A percentile compares a stretch with the other conserved stretches of the same genome.
Evolutionary conservation across 306 rosid species (phyloP).

Genomic region (Hippophae tibetana): DNA sequence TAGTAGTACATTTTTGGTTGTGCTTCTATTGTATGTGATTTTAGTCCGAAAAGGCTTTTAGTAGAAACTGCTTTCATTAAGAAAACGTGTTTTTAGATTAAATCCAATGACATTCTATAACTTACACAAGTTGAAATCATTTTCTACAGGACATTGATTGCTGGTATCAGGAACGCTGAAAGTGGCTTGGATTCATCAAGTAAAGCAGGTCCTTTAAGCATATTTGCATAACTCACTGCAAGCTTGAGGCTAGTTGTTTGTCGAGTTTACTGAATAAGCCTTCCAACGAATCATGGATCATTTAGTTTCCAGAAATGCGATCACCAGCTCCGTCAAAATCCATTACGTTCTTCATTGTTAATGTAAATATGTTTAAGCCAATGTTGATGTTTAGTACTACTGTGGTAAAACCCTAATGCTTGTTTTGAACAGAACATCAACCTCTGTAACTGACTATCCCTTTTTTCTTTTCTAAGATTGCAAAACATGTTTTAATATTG

Average conservation of each 20-base stretch:
- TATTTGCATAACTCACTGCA: conserved; percentile 44
- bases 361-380: no score
- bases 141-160: conserved; percentile 48
- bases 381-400: no score
- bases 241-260: conserved; percentile 15
- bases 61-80: no score
- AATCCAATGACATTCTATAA: neutral
- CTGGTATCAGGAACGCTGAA: conserved; percentile 52
- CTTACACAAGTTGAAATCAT: conserved; percentile 1
- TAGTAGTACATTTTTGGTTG: neutral
- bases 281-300: conserved; percentile 18
- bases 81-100: no score
- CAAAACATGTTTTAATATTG: no score
- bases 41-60: neutral
- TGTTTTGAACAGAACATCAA: no score
- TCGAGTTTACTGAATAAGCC: conserved; percentile 3
- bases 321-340: neutral
- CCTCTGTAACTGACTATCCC: no score
- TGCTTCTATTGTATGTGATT: neutral
- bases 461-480: no score
- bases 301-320: neutral
- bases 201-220: conserved; percentile 70
- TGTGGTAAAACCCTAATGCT: no score
- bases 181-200: conserved; percentile 64
- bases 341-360: no score